Base-by-base conservation (phyloP, 2,329 filamentous ascomycete genomes). In the Diaporthe ampelina region DNA sequence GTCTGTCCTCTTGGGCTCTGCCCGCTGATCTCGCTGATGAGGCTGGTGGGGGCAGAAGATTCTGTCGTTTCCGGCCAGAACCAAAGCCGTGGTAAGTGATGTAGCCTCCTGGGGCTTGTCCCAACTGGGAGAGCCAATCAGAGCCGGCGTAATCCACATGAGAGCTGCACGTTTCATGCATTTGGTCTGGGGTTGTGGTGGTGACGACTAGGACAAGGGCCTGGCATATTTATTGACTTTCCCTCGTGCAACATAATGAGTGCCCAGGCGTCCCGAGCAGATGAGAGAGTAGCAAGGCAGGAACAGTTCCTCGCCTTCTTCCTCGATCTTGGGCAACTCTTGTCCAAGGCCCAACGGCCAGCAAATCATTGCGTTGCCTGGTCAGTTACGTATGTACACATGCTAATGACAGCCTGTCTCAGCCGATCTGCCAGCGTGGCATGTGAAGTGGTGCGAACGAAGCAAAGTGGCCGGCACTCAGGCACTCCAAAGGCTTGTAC, bases 91-190 rank as follows among this genome's bases (percentile, higher is more conserved):
- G 70, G 70, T 40, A 68, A 68, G 32, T 68, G 63, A 40, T 54
- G 63, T 68, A 71, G 70, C 70, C 70, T 63, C 57, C 70, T 54
- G 70, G 70, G 43, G 26, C 32, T 56, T 63, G 40, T 63, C 70
- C 48, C n/a, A 35, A 7, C 24, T 7, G 19, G 32, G 11, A 19
- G 15, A 43, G n/a, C 70, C 70, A 72, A 72, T 72, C 70, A 63
- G 35, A 56, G 45, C 24, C 52, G 40, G 9, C 45, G 70, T 32
- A 63, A 43, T 63, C 57, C 48, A 50, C 70, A 72, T 54, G 45
- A 52, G 29, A 72, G 57, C 70, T 72, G 70, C 70, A 72, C 48
- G 70, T 63, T 61, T 71, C 43, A 72, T 72, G 70, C 70, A 45
- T 9, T n/a, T 52, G 45, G 48, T 52, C 70, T 72, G 59, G 57